Conservation (phyloP, 345 rosid species). For the Eucalyptus globulus region DNA sequence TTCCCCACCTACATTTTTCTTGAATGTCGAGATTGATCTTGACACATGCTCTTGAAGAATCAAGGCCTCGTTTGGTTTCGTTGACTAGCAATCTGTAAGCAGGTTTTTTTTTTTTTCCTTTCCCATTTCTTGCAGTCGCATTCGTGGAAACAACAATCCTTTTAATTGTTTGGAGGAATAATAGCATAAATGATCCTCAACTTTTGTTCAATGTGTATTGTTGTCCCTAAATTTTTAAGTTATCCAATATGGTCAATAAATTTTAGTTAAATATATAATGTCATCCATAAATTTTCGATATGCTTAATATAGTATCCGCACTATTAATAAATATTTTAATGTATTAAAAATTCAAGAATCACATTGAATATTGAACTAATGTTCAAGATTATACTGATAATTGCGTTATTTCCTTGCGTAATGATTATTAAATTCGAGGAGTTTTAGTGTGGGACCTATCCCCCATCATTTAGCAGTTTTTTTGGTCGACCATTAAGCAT, state of each 20-base stretch:
- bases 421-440: background rate
- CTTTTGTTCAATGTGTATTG: background rate
- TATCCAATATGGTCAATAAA: accelerated
- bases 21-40: background rate
- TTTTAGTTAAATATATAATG: background rate
- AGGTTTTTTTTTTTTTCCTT: background rate
- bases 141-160: background rate
- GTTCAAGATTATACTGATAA: too few species aligned
- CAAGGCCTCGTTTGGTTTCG: background rate
- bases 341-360: background rate
- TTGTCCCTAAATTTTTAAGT: background rate
- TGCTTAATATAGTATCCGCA: background rate
- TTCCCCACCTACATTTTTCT: background rate
- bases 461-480: background rate
- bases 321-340: too few species aligned
- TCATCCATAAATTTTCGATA: accelerated
- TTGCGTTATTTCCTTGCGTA: too few species aligned
- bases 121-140: background rate
- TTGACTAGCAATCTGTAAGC: background rate
- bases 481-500: background rate
- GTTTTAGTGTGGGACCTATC: background rate
- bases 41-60: background rate
- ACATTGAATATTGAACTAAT: background rate
- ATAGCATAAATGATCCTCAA: background rate
- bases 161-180: background rate